Evolutionary conservation across 2,329 filamentous ascomycete species (phyloP).

Genomic region (Capronia epimyces): DNA sequence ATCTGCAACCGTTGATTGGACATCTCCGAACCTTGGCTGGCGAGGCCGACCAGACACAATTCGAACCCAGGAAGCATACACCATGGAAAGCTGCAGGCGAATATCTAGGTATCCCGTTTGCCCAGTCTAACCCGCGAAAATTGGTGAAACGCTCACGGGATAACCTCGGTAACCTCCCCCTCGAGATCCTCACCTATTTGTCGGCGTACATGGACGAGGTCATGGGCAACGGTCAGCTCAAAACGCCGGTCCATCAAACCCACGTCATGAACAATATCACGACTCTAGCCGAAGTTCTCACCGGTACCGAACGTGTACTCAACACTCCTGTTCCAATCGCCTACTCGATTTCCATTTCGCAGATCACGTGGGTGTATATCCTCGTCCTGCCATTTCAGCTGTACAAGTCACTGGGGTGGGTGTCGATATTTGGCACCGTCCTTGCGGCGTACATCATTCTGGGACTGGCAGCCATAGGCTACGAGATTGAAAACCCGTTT

Average conservation of each 20-base stretch:
- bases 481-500: conserved; percentile 81
- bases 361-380: conserved; percentile 83
- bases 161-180: conserved; percentile 74
- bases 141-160: conserved; percentile 65
- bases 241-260: conserved; percentile 34
- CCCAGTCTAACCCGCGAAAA: conserved; percentile 72
- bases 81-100: conserved; percentile 62
- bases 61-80: conserved; percentile 41
- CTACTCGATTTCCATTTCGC: conserved; percentile 76
- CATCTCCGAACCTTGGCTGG: conserved; percentile 72
- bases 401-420: conserved; percentile 57
- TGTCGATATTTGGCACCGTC: conserved; percentile 71
- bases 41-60: conserved; percentile 43
- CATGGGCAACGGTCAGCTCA: conserved; percentile 40
- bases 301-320: conserved; percentile 69
- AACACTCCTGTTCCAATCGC: conserved; percentile 77
- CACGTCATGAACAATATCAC: conserved; percentile 53
- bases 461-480: conserved; percentile 67
- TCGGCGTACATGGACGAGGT: conserved; percentile 60
- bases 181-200: conserved; percentile 72
- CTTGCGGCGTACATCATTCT: conserved; percentile 75
- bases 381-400: conserved; percentile 78
- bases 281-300: conserved; percentile 65
- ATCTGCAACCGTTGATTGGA: conserved; percentile 62
- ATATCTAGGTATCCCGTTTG: conserved; percentile 70